phyloP scores from a whole-genome alignment of 1,139 yeast species.

The Suhomyces kunorum region DNA sequence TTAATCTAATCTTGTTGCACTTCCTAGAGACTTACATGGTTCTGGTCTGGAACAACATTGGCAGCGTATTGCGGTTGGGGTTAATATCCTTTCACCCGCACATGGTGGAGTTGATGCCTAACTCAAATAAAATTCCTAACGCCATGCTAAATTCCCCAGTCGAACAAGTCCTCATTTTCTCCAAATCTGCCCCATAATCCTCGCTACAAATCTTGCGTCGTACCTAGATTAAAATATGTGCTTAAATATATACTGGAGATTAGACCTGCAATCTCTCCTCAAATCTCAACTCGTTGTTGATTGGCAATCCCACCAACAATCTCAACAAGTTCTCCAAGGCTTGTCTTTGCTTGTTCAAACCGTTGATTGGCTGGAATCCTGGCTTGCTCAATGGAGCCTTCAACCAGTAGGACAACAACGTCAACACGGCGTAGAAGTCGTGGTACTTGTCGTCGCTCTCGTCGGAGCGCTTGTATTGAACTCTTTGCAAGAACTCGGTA shows the following conservation, averaged over 20 bases:
- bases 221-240: too few relatives aligned
- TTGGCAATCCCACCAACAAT: conserved; percentile 85
- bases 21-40: too few relatives aligned
- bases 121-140: too few relatives aligned
- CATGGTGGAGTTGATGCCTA: too few relatives aligned
- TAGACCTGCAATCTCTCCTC: conserved; percentile 69
- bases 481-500: conserved; percentile 87
- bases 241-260: conserved; percentile 2
- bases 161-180: too few relatives aligned
- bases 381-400: conserved; percentile 94
- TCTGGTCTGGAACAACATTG: too few relatives aligned
- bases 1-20: too few relatives aligned
- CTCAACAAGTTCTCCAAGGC: conserved; percentile 91
- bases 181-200: neutral
- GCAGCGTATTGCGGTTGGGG: too few relatives aligned
- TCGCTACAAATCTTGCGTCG: neutral
- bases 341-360: conserved; percentile 90
- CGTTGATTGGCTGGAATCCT: conserved; percentile 88
- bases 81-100: too few relatives aligned
- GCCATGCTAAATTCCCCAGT: too few relatives aligned
- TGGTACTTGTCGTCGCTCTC: conserved; percentile 51
- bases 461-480: conserved; percentile 63
- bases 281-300: conserved; percentile 87
- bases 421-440: conserved; percentile 78
- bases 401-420: conserved; percentile 92